phyloP scores from a whole-genome alignment of 768 basidiomycete species.

The Trametes maxima region DNA sequence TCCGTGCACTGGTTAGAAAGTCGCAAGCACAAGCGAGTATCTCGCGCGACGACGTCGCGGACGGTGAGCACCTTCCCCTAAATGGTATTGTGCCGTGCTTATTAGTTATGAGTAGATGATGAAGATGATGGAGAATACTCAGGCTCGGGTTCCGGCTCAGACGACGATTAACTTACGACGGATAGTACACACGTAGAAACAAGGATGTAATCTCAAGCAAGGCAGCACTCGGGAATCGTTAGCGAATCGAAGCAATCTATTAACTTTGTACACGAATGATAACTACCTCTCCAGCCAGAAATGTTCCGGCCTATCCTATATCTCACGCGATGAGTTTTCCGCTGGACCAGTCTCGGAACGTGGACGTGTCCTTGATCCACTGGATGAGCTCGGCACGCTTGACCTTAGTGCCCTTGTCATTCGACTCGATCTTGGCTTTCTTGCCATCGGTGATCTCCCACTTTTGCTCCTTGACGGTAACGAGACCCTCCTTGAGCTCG shows the following conservation, averaged over 20 bases:
- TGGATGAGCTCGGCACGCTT: slow-evolving; percentile 36
- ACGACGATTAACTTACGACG: slow-evolving; percentile 30
- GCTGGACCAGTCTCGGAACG: slow-evolving; percentile 35
- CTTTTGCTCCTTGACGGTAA: slow-evolving; percentile 89
- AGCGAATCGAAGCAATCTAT: slow-evolving; percentile 11
- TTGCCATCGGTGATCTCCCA: slow-evolving; percentile 77
- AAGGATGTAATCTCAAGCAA: slow-evolving; percentile 2
- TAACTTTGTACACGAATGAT: slow-evolving; percentile 17
- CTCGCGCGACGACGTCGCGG: slow-evolving; percentile 62
- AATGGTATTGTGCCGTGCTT: not conserved
- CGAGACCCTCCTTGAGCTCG: slow-evolving; percentile 82
- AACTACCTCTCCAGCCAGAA: slow-evolving; percentile 1
- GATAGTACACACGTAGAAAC: not conserved
- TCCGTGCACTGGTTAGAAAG: slow-evolving; percentile 53
- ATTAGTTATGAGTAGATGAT: slow-evolving; percentile 19
- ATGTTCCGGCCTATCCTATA: not conserved
- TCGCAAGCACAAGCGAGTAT: slow-evolving; percentile 54
- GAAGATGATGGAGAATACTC: slow-evolving; percentile 34
- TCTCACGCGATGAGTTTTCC: slow-evolving; percentile 31
- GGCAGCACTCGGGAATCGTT: not conserved
- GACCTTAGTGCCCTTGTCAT: slow-evolving; percentile 52
- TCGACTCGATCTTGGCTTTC: slow-evolving; percentile 58
- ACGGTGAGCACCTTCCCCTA: slow-evolving; percentile 43
- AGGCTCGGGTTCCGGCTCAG: slow-evolving; percentile 31
- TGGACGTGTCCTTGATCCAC: slow-evolving; percentile 36